Evolutionary conservation across 441 rosid species (phyloP).

Genomic region (Rhodomyrtus psidioides): DNA sequence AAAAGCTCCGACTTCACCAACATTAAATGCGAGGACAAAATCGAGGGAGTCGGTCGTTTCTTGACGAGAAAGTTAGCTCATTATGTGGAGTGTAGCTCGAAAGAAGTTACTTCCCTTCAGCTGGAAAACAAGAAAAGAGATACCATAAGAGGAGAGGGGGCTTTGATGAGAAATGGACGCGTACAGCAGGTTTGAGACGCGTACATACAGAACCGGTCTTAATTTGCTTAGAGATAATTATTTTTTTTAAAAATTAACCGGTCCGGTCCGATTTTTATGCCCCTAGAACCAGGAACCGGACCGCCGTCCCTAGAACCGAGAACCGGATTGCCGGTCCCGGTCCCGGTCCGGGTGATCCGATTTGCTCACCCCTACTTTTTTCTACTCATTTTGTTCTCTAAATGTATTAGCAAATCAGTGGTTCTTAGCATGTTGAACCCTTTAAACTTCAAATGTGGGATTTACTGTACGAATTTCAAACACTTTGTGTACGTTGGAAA

Average conservation of each 20-base stretch:
- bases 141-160: background rate
- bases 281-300: too few species aligned
- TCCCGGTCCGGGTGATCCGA: too few species aligned
- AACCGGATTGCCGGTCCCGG: too few species aligned
- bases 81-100: background rate
- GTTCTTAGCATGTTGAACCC: background rate
- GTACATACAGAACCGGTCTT: too few species aligned
- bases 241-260: too few species aligned
- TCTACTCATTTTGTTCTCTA: background rate
- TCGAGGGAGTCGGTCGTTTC: background rate
- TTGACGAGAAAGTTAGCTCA: background rate
- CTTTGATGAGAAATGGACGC: background rate
- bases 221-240: too few species aligned
- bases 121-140: background rate
- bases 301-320: too few species aligned
- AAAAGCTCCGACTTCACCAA: constrained; percentile 43
- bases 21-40: constrained; percentile 33
- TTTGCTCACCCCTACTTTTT: too few species aligned
- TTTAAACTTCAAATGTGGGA: background rate
- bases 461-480: background rate
- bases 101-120: background rate
- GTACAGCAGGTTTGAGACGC: constrained; percentile 54
- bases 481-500: background rate
- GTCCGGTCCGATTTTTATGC: too few species aligned
- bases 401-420: background rate